Base-by-base conservation (phyloP, 2,329 filamentous ascomycete genomes). In the Colletotrichum truncatum region DNA sequence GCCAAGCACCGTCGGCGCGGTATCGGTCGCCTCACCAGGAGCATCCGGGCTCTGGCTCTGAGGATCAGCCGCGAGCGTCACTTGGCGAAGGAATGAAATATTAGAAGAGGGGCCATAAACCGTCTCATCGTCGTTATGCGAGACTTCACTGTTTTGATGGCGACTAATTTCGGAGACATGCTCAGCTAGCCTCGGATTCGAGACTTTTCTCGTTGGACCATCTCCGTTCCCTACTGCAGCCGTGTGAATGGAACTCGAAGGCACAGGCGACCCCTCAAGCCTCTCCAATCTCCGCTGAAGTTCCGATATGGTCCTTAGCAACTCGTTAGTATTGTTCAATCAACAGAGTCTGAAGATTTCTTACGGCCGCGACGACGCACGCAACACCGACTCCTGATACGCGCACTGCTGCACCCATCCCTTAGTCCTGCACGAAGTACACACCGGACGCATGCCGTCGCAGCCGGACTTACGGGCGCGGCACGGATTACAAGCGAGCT, bases 381-480 rank as follows among this genome's bases (percentile, higher is more conserved):
- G 26, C 14, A 58, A 11, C 21, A 57, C 53, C 14, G 57, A 61
- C 18, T 58, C 52, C 2, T 63, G 52, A 14, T 63, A 63, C 10
- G 32, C 28, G 12, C 59, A 63, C 10, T 49, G 59, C 18, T 58
- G 52, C 21, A 36, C 41, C 8, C 30, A 18, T 9, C 43, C 51
- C 8, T 18, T 63, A 18, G 16, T 21, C 18, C 14, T 12, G 28
- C 59, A 58, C 18, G 60, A n/a, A 21, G 45, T 5, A 26, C 54
- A 59, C 12, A 45, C 55, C 21, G 60, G 54, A 3, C 60, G 43
- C n/a, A 11, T 18, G 4, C 60, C 60, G 25, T 64, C 60, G 12
- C 54, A 64, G 54, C 54, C 60, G 25, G 60, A 58, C 54, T 64
- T 64, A 6, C 54, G 54, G 12, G 55, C 8, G 2, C 60, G 53